Percentiles rank a stretch among this genome's conserved stretches.
Evolutionary conservation across 129 eudicot genomes (phyloP).

Genomic region (carrot (Daucus carota)): DH1_v3.0 NC_030384.2:38434501-38435000

Average conservation of each 20-base stretch:
- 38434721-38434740: slow-evolving; percentile 15
- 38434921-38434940: not conserved
- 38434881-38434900: not conserved
- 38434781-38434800: slow-evolving; percentile 1
- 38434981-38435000: not conserved
- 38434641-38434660: not conserved
- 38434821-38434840: not conserved
- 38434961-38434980: not conserved
- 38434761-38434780: slow-evolving; percentile 17
- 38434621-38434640: not conserved
- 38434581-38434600: not conserved
- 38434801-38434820: slow-evolving; percentile 15
- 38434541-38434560: not conserved
- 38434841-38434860: not conserved
- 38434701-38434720: slow-evolving; percentile 19
- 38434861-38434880: not conserved
- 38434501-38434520: not conserved
- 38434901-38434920: not conserved
- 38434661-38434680: not conserved
- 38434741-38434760: slow-evolving; percentile 17
- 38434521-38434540: not conserved
- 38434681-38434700: slow-evolving; percentile 14
- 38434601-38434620: not conserved
- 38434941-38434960: not conserved
- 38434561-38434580: not conserved